Conservation (phyloP, 345 rosid species). For the Sisymbrium altissimum region DNA sequence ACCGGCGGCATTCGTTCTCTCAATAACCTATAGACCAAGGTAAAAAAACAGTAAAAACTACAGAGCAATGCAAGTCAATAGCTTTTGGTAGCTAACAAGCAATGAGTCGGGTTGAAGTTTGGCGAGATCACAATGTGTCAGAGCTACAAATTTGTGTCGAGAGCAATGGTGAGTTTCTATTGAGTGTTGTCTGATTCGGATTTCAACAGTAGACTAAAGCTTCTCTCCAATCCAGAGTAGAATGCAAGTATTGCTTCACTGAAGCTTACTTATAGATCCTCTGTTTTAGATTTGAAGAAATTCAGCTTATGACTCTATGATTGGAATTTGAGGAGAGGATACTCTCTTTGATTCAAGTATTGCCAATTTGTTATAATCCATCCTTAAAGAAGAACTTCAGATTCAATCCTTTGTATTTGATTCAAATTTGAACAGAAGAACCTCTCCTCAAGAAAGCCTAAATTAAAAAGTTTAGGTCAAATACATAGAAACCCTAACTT, state of each 20-base stretch:
- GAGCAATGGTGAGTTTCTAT: too few relatives aligned
- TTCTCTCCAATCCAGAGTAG: too few relatives aligned
- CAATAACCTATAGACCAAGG: not conserved
- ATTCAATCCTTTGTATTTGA: too few relatives aligned
- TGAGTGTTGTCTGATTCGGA: too few relatives aligned
- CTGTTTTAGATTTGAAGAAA: too few relatives aligned
- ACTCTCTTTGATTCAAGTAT: not conserved
- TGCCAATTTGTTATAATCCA: too few relatives aligned
- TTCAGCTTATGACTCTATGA: not conserved
- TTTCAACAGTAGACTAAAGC: too few relatives aligned
- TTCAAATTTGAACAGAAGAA: slow-evolving; percentile 13
- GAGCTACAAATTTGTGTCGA: not conserved
- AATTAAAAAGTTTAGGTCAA: not conserved
- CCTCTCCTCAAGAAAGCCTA: not conserved
- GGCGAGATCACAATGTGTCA: not conserved
- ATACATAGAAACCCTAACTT: not conserved
- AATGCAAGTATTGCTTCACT: too few relatives aligned
- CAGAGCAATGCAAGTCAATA: slow-evolving; percentile 3
- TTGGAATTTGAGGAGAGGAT: not conserved
- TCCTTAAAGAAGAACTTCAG: not conserved
- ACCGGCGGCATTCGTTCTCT: not conserved
- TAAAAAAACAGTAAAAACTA: not conserved
- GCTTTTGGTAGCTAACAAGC: not conserved
- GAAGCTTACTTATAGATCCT: too few relatives aligned
- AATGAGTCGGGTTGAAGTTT: not conserved